Evolutionary conservation across 352 stramenopile species (phyloP).

Genomic region (Elongisporangium prolatum): DNA sequence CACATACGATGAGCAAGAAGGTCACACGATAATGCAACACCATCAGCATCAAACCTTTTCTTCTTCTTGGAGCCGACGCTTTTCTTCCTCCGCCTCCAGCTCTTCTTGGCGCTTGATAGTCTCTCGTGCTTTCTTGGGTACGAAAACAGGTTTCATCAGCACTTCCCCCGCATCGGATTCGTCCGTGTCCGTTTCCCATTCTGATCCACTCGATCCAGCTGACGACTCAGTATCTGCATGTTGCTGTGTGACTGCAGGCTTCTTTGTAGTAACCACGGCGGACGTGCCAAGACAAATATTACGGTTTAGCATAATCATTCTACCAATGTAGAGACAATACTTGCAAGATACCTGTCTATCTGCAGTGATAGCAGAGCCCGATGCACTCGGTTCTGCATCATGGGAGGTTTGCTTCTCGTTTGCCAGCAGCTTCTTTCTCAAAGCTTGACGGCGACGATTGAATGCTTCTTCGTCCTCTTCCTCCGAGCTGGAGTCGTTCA

Average conservation of each 20-base stretch:
- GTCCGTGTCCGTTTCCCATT: constrained; percentile 82
- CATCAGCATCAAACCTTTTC: constrained; percentile 35
- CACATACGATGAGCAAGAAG: background rate
- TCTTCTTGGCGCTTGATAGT: constrained; percentile 83
- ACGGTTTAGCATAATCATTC: background rate
- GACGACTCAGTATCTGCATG: constrained; percentile 27
- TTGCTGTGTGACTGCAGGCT: background rate
- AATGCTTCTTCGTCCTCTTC: constrained; percentile 66
- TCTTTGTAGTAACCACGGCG: background rate
- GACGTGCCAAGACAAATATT: background rate
- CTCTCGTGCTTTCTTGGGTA: constrained; percentile 85
- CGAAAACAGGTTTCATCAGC: constrained; percentile 90
- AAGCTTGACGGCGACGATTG: constrained; percentile 45
- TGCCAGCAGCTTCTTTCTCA: constrained; percentile 54
- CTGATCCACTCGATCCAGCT: constrained; percentile 43
- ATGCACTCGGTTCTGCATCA: constrained; percentile 13
- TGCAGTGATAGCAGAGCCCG: background rate
- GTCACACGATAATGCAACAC: no score
- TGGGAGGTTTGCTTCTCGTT: constrained; percentile 14
- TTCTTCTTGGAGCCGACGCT: constrained; percentile 40
- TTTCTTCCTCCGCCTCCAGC: constrained; percentile 66
- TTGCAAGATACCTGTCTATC: background rate
- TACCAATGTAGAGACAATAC: background rate
- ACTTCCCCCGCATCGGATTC: constrained; percentile 63
- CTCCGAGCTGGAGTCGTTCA: constrained; percentile 75